Evolutionary conservation across 1,139 yeast genomes (phyloP), one percentile per base, ranked within the genome.

Genomic region (Yamadazyma taylorii): DNA sequence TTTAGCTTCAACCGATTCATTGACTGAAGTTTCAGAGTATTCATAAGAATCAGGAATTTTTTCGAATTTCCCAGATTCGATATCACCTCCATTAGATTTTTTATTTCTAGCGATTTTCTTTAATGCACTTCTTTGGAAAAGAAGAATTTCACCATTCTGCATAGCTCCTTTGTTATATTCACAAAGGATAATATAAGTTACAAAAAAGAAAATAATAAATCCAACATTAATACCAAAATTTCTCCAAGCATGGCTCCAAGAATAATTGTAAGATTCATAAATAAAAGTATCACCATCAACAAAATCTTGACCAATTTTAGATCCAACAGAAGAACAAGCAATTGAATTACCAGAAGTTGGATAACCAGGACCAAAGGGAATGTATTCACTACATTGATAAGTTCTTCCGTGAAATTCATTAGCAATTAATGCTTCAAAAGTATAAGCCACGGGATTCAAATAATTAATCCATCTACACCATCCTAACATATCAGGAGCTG

Each of bases 91-190:
- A 6, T 25, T 33, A 16, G 13, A 8, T 11, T 14, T 6, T 3
- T 16, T 14, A 14, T 34, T 33, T 14, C 41, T 43, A 11, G 39
- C 40, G 32, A 40, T 38, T 42, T 61, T 58, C 31, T 46, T 49
- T 36, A 62, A 50, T 16, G 58, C 40, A 24, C 52, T 43, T 38
- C 52, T 50, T 46, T 81, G 83, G 69, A 79, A 87, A 29, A 86
- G 74, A 41, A 85, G 68, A 34, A 85, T 75, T 63, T 87, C 96
- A 65, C 95, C 96, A 65, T 81, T 84, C 56, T 86, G 89, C 63
- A 80, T 77, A 12, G 86, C 80, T 56, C 89, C 87, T 53, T 81
- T 84, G 51, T 82, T 82, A 45, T 63, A 63, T 62, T 84, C 90
- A 43, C 81, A 77, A 42, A 79, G 70, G 8, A 69, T 34, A 51